phyloP scores from a whole-genome alignment of 257 asterid genomes.

The Solanum piurae region DNA sequence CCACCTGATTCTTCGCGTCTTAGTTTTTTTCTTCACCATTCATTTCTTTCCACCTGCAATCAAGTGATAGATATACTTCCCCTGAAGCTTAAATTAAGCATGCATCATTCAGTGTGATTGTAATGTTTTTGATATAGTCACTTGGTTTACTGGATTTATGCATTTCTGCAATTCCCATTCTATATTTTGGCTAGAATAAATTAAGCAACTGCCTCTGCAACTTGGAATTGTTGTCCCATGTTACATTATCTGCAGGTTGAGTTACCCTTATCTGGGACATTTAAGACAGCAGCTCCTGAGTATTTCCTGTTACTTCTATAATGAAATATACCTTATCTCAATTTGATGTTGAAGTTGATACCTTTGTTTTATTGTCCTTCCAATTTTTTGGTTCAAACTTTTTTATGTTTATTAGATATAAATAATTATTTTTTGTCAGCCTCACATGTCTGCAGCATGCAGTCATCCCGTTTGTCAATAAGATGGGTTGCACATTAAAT shows the following conservation, averaged over 20 bases:
- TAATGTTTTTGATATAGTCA: background rate
- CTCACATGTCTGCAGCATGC: background rate
- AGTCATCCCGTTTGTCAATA: background rate
- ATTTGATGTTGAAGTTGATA: background rate
- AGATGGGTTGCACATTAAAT: conserved; percentile 11
- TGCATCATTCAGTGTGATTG: background rate
- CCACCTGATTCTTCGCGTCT: background rate
- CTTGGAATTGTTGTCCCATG: background rate
- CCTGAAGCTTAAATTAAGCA: background rate
- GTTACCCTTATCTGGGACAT: background rate
- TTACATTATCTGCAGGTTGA: background rate
- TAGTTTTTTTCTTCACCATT: background rate
- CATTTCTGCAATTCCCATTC: background rate
- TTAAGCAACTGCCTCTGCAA: background rate
- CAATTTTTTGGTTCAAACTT: background rate
- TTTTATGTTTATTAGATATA: background rate
- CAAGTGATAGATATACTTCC: background rate
- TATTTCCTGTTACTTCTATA: background rate
- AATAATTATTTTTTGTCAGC: background rate
- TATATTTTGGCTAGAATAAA: background rate
- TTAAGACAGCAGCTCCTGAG: background rate
- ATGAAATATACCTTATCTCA: background rate
- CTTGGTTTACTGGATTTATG: background rate
- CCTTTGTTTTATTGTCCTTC: background rate
- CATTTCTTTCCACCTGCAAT: background rate